phyloP scores from a whole-genome alignment of 139 green algal genomes.

The Penium margaritaceum region DNA sequence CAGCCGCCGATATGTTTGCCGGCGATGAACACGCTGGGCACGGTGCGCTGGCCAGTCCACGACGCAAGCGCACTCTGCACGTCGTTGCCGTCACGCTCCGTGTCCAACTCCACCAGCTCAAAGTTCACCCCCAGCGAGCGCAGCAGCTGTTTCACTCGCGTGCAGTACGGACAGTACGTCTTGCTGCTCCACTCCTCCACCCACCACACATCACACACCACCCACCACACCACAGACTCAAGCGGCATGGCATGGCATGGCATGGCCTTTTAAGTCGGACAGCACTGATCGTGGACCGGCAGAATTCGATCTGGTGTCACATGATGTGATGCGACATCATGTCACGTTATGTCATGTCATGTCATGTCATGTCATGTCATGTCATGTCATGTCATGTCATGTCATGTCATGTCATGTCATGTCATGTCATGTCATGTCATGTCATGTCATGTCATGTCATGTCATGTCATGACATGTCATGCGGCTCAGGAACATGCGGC shows the following conservation, averaged over 20 bases:
- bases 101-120: slow-evolving; percentile 15
- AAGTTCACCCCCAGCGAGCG: neutral
- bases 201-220: slow-evolving; percentile 1
- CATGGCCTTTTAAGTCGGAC: neutral
- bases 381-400: no score
- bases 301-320: no score
- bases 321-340: no score
- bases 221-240: neutral
- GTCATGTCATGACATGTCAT: no score
- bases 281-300: no score
- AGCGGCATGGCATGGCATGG: neutral
- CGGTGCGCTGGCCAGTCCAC: slow-evolving; percentile 47
- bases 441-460: no score
- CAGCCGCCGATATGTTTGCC: slow-evolving; percentile 48
- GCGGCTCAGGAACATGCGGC: no score
- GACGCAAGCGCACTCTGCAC: slow-evolving; percentile 33
- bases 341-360: no score
- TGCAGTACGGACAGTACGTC: slow-evolving; percentile 45
- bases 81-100: slow-evolving; percentile 36
- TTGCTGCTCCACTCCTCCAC: slow-evolving; percentile 21
- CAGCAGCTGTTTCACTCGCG: slow-evolving; percentile 40
- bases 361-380: no score
- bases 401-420: no score
- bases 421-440: no score
- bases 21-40: slow-evolving; percentile 51